These are phyloP conservation scores for Chondrus crispus DNA, from an alignment of 23 red algal species.

Conservation along the genomic window DNA sequence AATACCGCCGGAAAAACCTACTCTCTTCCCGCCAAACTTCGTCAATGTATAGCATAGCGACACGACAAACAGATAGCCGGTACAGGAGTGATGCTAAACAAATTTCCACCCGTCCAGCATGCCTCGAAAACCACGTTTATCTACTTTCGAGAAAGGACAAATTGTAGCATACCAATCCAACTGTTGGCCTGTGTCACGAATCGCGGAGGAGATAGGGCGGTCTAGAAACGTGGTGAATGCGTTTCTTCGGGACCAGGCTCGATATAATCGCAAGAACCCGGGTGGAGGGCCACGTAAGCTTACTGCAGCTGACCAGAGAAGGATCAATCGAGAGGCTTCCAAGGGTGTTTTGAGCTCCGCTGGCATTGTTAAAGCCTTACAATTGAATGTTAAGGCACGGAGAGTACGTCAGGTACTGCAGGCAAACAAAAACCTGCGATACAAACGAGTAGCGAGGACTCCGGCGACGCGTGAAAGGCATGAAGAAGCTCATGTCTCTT, in stretches of 20 bases:
- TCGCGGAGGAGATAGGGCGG: background rate
- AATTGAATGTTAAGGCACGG: background rate
- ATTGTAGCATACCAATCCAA: background rate
- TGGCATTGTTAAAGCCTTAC: background rate
- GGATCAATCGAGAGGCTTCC: background rate
- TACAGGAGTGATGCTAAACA: background rate
- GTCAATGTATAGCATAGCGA: background rate
- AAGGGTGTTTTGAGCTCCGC: background rate
- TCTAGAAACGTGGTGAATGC: background rate
- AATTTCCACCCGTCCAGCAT: background rate
- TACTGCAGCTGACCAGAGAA: background rate
- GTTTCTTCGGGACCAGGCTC: background rate
- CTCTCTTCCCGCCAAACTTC: background rate
- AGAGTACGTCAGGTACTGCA: background rate
- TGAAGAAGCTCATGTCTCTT: background rate
- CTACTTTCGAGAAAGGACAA: background rate
- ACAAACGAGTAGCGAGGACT: background rate
- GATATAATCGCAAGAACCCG: background rate
- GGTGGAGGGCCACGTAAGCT: background rate
- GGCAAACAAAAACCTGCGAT: background rate
- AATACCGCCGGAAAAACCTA: background rate
- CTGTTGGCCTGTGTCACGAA: background rate
- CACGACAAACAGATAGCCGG: background rate
- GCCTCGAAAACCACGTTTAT: background rate
- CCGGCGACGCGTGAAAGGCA: background rate